A percentile compares a stretch with the other conserved stretches of the same genome.
Evolutionary conservation across 345 rosid genomes (phyloP).

Genomic region (Dovyalis caffra): DNA sequence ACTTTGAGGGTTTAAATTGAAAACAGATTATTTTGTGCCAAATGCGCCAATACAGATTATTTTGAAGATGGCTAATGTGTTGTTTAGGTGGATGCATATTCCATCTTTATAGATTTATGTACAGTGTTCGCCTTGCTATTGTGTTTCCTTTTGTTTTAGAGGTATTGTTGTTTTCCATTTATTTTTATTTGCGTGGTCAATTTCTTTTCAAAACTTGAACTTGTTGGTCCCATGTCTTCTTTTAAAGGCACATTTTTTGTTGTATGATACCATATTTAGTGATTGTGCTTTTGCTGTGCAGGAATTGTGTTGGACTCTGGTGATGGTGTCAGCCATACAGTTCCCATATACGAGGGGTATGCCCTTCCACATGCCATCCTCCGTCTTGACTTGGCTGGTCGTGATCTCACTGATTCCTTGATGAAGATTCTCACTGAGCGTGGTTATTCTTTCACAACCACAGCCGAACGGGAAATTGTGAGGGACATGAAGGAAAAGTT

Average conservation of each 20-base stretch:
- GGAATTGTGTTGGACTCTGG: conserved; percentile 95
- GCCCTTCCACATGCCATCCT: conserved; percentile 89
- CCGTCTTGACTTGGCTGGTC: conserved; percentile 90
- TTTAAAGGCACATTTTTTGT: background rate
- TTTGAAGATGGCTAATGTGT: background rate
- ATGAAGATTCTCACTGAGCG: conserved; percentile 95
- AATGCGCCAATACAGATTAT: background rate
- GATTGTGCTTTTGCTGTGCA: conserved; percentile 15
- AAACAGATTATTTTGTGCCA: background rate
- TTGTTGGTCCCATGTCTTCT: background rate
- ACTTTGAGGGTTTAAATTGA: background rate
- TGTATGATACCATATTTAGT: background rate
- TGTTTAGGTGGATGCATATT: background rate
- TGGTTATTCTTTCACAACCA: conserved; percentile 93
- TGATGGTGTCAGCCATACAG: conserved; percentile 94
- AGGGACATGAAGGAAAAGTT: conserved; percentile 97
- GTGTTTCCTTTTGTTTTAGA: background rate
- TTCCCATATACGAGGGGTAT: conserved; percentile 87
- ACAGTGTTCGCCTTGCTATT: background rate
- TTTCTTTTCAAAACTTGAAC: background rate
- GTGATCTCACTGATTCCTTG: conserved; percentile 80
- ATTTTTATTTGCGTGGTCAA: background rate
- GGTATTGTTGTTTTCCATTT: background rate
- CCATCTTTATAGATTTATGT: background rate
- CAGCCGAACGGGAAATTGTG: conserved; percentile 95